Evolutionary conservation across 306 rosid species (phyloP).

Genomic region (Aeschynomene evenia): DNA sequence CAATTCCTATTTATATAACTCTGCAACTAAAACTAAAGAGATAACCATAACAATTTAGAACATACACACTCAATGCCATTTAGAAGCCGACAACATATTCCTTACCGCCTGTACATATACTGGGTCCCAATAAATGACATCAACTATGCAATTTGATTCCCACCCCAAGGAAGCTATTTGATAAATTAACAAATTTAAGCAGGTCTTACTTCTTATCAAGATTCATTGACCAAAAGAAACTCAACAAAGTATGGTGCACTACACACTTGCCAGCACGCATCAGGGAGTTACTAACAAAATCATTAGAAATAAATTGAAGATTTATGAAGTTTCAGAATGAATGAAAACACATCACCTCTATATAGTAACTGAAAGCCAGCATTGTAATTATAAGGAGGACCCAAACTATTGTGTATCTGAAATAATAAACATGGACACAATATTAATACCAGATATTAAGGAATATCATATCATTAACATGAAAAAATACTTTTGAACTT

Average conservation of each 20-base stretch:
- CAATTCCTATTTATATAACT: too few relatives aligned
- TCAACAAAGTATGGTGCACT: not conserved
- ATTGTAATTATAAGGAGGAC: conserved; percentile 80
- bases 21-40: conserved; percentile 13
- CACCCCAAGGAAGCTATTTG: conserved; percentile 82
- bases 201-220: conserved; percentile 17
- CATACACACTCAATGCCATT: conserved; percentile 71
- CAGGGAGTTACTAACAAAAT: too few relatives aligned
- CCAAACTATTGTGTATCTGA: conserved; percentile 96
- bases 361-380: conserved; percentile 95
- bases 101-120: conserved; percentile 82
- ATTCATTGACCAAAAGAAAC: not conserved
- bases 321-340: not conserved
- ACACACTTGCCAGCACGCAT: too few relatives aligned
- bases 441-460: conserved; percentile 30
- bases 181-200: conserved; percentile 28
- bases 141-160: conserved; percentile 81
- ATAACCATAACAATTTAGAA: conserved; percentile 24
- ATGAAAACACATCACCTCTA: conserved; percentile 64
- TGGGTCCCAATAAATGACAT: conserved; percentile 99
- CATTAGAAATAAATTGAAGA: conserved; percentile 19
- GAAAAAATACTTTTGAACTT: conserved; percentile 19
- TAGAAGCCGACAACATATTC: conserved; percentile 93
- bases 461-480: not conserved
- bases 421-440: conserved; percentile 23